Conservation (phyloP, 2,329 filamentous ascomycete genomes). For the Monosporascus sp. region DNA sequence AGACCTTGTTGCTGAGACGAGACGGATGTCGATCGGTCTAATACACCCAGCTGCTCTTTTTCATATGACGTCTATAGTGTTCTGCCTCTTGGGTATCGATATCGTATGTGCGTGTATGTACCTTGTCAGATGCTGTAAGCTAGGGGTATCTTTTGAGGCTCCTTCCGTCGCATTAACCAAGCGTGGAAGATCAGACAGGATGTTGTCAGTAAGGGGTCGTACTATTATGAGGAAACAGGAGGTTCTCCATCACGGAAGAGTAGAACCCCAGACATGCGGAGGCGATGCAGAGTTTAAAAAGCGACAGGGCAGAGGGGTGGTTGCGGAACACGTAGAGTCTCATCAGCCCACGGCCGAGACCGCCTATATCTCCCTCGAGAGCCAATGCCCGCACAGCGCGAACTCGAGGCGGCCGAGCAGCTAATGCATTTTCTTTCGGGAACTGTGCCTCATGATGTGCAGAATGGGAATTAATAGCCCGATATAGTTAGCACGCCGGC, state of each 20-base stretch:
- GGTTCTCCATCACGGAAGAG: constrained; percentile 30
- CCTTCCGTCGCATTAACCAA: constrained; percentile 25
- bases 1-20: constrained; percentile 4
- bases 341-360: constrained; percentile 30
- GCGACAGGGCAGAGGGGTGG: constrained; percentile 31
- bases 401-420: constrained; percentile 5
- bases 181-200: constrained; percentile 32
- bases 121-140: constrained; percentile 5
- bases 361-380: constrained; percentile 18
- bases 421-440: constrained; percentile 4
- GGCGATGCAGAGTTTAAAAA: constrained; percentile 37
- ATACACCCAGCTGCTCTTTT: background rate
- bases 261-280: constrained; percentile 31
- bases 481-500: constrained; percentile 12
- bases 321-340: constrained; percentile 21
- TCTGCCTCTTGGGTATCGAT: constrained; percentile 13
- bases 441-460: constrained; percentile 23
- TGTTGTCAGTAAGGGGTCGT: constrained; percentile 26
- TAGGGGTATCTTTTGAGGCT: constrained; percentile 7
- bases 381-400: constrained; percentile 21
- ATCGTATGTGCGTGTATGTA: constrained; percentile 7
- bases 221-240: constrained; percentile 28
- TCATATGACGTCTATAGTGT: constrained; percentile 8
- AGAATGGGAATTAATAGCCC: constrained; percentile 15
- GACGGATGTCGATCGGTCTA: constrained; percentile 13